Evolutionary conservation across 176 grass and related monocot genomes (phyloP), one percentile per base, ranked within the genome.

Genomic region (Poa pratensis): DNA sequence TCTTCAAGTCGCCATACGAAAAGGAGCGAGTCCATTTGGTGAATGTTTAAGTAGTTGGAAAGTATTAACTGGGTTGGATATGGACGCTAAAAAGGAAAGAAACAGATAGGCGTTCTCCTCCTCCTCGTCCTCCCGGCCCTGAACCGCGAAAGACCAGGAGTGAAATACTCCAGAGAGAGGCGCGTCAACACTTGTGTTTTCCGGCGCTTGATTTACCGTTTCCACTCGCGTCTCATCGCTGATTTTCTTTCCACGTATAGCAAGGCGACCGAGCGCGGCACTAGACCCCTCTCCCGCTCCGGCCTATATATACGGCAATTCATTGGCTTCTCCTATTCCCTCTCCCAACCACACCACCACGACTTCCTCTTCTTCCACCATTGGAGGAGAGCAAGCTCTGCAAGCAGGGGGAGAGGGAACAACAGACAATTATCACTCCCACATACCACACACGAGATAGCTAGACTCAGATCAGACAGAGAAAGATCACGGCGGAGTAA

Each of bases 341-440:
- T 69, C 88, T 82, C 79, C 64, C 34, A 24, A 65, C 88, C 83
- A 86, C 83, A 51, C 28, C 85, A 64, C 75, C 12, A 70, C 74
- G 5, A 65, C 58, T 50, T 66, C 17, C 63, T 28, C 78, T 45
- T 63, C 75, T 55, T 58, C 77, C 30, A 13, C 60, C 78, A 34
- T 22, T 30, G 78, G 60, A 50, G 78, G 39, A 63, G 37, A 24
- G 14, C 57, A 63, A 75, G 46, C 52, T 57, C 30, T 28, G 68
- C 69, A 39, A 60, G 52, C 45, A 50, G 3, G 42, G 23, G 34
- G 23, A 57, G 73, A 55, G 48, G 34, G 81, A 73, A 61, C 55
- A 52, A 12, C 27, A 48, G 27, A 27, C 69, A 13, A 73, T 45
- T 50, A 50, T 74, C 71, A 74, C 23, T 74, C 45, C 42, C 14